Base-by-base conservation (phyloP, 1,139 yeast species). In the Scheffersomyces lignicola region DNA sequence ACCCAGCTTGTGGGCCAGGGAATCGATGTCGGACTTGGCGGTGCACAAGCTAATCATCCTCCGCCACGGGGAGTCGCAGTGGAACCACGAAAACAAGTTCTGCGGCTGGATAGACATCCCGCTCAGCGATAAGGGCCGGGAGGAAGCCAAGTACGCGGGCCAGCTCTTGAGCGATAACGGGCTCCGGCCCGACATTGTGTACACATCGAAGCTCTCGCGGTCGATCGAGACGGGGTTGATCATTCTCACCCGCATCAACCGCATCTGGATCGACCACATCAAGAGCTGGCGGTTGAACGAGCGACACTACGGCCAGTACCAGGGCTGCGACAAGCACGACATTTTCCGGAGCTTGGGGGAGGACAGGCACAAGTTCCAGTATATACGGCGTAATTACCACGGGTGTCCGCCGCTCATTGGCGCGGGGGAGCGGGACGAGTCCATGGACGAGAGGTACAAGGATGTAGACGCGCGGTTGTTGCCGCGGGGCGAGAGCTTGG, bases 41-140 rank as follows among this genome's bases (percentile, higher is more conserved):
- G 35, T 38, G 22, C 68, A 65, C 48, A 71, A 66, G 37, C 56
- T 80, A 15, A 65, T 80, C 5, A 65, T 80, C 7, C 67, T 80
- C 27, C 73, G 95, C 47, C 94, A 85, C 51, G 95, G 95, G 2
- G 85, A 84, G 50, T 79, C 87, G 13, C 76, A 78, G 51, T 77
- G 86, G 75, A 85, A 85, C 52, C 76, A 81, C 45, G 76, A 73
- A 36, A 79, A 83, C 53, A 68, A 73, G 42, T 85, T 85, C 54
- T 83, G 92, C 51, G 95, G 95, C 2, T 85, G 95, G 95, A 73
- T 82, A n/a, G 92, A 85, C 56, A 78, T 83, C 8, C 73, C 74
- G 24, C 60, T 84, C 37, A 76, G 86, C 4, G 70, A 62, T 1
- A 74, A 73, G 41, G 94, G 95, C 3, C 60, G 68, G 40, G 47